A percentile compares a stretch with the other conserved stretches of the same genome.
Conservation (phyloP, 768 basidiomycete species). For the Rhodosporidiobolus sp. region DNA sequence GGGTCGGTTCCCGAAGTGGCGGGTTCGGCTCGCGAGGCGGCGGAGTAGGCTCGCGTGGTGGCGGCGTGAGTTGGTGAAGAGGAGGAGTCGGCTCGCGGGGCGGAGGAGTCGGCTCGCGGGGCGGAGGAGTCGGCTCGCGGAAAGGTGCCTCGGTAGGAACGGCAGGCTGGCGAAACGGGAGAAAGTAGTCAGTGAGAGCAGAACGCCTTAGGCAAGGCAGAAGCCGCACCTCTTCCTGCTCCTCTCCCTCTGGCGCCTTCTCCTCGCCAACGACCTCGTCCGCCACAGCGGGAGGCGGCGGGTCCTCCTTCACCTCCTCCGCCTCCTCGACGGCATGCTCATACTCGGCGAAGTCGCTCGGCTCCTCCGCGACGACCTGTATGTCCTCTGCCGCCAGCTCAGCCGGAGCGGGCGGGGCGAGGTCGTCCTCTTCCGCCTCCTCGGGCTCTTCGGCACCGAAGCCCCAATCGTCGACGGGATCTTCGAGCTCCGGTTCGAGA, state of each 20-base stretch:
- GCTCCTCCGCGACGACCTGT: conserved; percentile 3
- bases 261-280: conserved; percentile 3
- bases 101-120: background rate
- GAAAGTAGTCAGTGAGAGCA: too few relatives aligned
- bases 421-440: background rate
- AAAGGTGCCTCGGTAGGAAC: too few relatives aligned
- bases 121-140: too few relatives aligned
- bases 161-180: too few relatives aligned
- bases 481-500: background rate
- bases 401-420: background rate
- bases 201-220: background rate
- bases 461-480: conserved; percentile 24
- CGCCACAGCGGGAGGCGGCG: background rate
- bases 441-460: background rate
- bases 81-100: background rate
- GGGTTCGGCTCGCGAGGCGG: background rate
- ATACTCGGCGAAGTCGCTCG: conserved; percentile 7
- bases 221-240: background rate
- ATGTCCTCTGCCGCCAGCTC: background rate
- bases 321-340: conserved; percentile 6
- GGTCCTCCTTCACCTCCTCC: background rate
- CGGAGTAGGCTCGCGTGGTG: background rate
- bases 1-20: background rate
- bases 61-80: background rate
- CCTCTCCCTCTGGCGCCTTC: too few relatives aligned